Base-by-base conservation (phyloP, 805 yeast genomes). In the Pichia manshurica region DNA sequence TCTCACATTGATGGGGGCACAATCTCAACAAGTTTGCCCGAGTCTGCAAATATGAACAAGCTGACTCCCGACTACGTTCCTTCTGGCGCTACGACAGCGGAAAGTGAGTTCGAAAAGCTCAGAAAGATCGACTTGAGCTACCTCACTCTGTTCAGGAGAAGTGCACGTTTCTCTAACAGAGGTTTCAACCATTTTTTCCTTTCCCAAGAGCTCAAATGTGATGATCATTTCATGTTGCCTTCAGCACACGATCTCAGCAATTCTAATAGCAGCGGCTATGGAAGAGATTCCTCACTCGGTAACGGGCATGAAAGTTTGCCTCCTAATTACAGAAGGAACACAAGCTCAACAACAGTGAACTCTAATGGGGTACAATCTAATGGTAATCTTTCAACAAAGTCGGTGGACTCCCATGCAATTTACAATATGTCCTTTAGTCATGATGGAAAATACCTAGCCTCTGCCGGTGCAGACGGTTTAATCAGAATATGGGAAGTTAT, bases 371-470 rank as follows among this genome's bases (percentile, higher is more conserved):
- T 25, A 10, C 29, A 25, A 10, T 35, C 44, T 6, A 29, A n/a
- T 41, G 22, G 36, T 16, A 23, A 1, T 8, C 31, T 19, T 22
- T 19, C 37, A 13, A 32, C 41, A 6, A 19, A 23, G 5, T 28
- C 46, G 13, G 20, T 43, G 6, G 49, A 46, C 16, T 21, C 35
- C 1, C 45, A 44, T 39, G 85, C 93, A 13, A 72, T 86, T n/a
- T 87, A 89, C 77, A 76, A 79, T 9, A 69, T 84, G 69, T 76
- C 79, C 56, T 90, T 90, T 64, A 81, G 86, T 48, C 64, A 64
- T 12, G 95, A 90, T 65, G 97, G 97, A 10, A 81, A 79, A 63
- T 87, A 74, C 61, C 64, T 90, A 56, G 96, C 96, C 0, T 77
- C 85, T 2, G 96, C 91, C 0, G 95, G 96, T 17, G 79, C 85